Base-by-base conservation (phyloP, 495 filamentous ascomycete genomes). In the Aspergillus conjunctus region DNA sequence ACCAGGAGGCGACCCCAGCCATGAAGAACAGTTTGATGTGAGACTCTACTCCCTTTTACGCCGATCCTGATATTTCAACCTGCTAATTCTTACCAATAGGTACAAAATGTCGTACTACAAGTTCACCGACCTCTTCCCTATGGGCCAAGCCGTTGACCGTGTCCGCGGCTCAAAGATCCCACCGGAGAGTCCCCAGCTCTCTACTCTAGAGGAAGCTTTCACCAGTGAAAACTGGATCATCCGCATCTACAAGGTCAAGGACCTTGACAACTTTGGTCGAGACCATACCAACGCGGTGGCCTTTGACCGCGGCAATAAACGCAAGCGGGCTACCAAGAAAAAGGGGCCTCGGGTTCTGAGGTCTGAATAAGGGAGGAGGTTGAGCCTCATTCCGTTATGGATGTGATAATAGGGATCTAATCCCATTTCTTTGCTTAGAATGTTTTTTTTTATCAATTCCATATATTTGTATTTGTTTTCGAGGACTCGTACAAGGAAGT, bases 31-130 rank as follows among this genome's bases (percentile, higher is more conserved):
- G 91, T 73, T 85, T 99, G 81, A 97, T 99, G 92, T 95, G 85
- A 80, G 90, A 20, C n/a, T 49, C 43, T 45, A 22, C 54, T 39
- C 17, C 1, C n/a, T 45, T 33, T 37, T 14, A 33, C 44, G 17
- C n/a, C n/a, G 15, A 14, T 9, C 46, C 32, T 46, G 20, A 52
- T 48, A n/a, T 34, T 7, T 21, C 39, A 22, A 60, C 49, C n/a
- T 68, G 51, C 76, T 87, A 66, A 83, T 72, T 17, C 9, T 61
- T 14, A 12, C 30, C 45, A 37, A 61, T 65, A 96, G 92, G 92
- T 99, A 99, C 84, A 99, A 99, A 85, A 97, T 99, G 95, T 97
- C 92, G 37, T 99, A 98, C 83, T 90, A 97, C 86, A 97, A 97
- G 83, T 99, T 88, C 82, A 85, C 93, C 77, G 77, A 84, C 20